Evolutionary conservation across 257 asterid genomes (phyloP), one percentile per base, ranked within the genome.

Genomic region (Rauvolfia tetraphylla): DNA sequence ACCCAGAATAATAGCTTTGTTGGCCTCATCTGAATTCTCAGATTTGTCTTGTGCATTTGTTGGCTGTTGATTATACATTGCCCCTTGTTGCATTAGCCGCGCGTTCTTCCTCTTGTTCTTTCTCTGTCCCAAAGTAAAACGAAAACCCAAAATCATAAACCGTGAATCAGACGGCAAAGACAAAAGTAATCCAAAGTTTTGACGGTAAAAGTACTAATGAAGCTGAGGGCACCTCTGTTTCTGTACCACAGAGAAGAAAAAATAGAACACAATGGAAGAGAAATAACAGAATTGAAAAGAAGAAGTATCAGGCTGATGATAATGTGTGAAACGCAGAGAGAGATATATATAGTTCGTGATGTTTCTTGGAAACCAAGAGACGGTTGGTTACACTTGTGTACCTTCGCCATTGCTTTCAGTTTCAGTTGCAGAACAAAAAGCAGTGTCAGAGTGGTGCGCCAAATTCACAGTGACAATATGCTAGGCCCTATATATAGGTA

Each of bases 1-100:
- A 11, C 73, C 66, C 73, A 75, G 66, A n/a, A 75, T 58, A 49
- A 75, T 49, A 54, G 7, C 20, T 20, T 74, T 74, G 22, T 74
- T 42, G 44, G 5, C 70, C 20, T 41, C 36, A 23, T 29, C 66
- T 23, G 29, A 15, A 22, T 39, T 62, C 23, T 42, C 70, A 1
- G 20, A 4, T 10, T 2, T 72, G 11, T 72, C 36, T 11, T 5
- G 0, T 5, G 36, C 20, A 22, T 22, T 54, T 2, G 3, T 34
- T 15, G 15, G 13, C 23, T 9, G 25, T 25, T n/a, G 31, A 71
- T 49, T 11, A 66, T 36, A 20, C 71, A 18, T 13, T 29, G 2
- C 48, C 36, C 48, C 71, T 15, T 62, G 41, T 33, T 62, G 42
- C 42, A 62, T 33, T 31, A 0, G 11, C 14, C 25, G 4, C 33